Percentiles rank a stretch among this genome's conserved stretches.
Conservation (phyloP, 1,139 yeast species). For the Yarrowia galli region DNA sequence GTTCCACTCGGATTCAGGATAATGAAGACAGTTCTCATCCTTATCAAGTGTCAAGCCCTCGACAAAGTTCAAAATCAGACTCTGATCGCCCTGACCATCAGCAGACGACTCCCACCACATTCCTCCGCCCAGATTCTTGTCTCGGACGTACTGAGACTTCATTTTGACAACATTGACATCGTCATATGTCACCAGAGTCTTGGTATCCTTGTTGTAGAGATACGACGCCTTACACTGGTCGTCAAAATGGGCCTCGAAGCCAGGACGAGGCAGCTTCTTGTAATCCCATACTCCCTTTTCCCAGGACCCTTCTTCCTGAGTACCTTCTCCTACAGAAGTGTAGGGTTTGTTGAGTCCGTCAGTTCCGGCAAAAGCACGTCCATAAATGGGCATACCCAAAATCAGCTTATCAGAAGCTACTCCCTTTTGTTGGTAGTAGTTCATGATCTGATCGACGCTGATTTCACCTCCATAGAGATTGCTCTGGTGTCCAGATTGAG, state of each 20-base stretch:
- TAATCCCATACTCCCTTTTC: conserved; percentile 65
- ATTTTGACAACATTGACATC: conserved; percentile 59
- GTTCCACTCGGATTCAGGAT: conserved; percentile 24
- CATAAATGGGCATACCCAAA: conserved; percentile 90
- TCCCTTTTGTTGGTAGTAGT: conserved; percentile 50
- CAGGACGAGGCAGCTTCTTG: conserved; percentile 59
- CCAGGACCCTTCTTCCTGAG: conserved; percentile 58
- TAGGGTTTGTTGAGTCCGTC: conserved; percentile 56
- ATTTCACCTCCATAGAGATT: conserved; percentile 65
- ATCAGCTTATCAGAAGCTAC: conserved; percentile 65
- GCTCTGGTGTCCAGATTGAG: conserved; percentile 68
- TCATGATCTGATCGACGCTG: conserved; percentile 60
- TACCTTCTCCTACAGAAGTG: conserved; percentile 57
- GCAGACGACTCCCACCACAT: conserved; percentile 97
- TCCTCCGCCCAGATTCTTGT: conserved; percentile 72
- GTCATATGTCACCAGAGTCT: conserved; percentile 70
- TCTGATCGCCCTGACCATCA: conserved; percentile 53
- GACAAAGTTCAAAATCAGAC: conserved; percentile 47
- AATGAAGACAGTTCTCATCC: conserved; percentile 24
- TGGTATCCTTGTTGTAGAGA: conserved; percentile 56
- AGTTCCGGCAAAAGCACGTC: conserved; percentile 68
- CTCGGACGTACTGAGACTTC: conserved; percentile 67
- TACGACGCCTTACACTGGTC: conserved; percentile 63
- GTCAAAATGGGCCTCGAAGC: conserved; percentile 61
- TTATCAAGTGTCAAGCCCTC: conserved; percentile 42